These are phyloP conservation scores for Rhizopogon vinicolor DNA, from an alignment of 768 basidiomycete species.

Conservation along the genomic window DNA sequence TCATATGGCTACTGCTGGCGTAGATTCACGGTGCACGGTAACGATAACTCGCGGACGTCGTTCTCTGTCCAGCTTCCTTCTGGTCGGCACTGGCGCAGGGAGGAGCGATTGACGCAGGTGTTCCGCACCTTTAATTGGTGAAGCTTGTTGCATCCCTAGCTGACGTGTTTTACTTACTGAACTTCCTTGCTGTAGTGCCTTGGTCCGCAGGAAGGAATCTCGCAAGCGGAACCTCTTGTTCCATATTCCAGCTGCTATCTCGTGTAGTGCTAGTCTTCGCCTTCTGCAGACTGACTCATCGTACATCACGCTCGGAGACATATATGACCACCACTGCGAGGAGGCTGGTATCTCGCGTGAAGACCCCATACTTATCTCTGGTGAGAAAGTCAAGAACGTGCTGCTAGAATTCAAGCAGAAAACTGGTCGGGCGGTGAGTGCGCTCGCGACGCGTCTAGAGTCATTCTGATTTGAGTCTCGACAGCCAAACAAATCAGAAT, in stretches of 20 bases:
- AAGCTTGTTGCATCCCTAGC: conserved; percentile 14
- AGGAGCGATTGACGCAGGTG: conserved; percentile 88
- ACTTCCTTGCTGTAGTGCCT: conserved; percentile 46
- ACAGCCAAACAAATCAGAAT: conserved; percentile 62
- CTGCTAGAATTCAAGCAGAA: conserved; percentile 53
- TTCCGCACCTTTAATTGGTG: conserved; percentile 95
- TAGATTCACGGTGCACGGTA: conserved; percentile 86
- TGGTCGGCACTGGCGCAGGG: conserved; percentile 79
- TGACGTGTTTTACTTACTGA: conserved; percentile 1
- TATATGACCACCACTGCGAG: conserved; percentile 88
- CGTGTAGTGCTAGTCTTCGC: conserved; percentile 78
- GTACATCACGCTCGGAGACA: conserved; percentile 86
- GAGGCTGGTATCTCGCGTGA: conserved; percentile 73
- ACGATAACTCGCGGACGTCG: conserved; percentile 82
- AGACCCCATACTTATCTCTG: conserved; percentile 81
- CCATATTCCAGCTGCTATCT: conserved; percentile 85
- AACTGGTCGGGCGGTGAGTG: conserved; percentile 34
- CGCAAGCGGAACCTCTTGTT: conserved; percentile 89
- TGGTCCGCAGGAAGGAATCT: conserved; percentile 86
- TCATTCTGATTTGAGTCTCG: neutral
- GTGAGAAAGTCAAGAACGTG: conserved; percentile 77
- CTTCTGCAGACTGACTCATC: conserved; percentile 90
- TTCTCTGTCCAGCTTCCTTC: conserved; percentile 92
- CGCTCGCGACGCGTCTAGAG: neutral
- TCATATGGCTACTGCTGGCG: conserved; percentile 85